Evolutionary conservation across 2,329 filamentous ascomycete genomes (phyloP).

Genomic region (Colletotrichum tamarilloi): DNA sequence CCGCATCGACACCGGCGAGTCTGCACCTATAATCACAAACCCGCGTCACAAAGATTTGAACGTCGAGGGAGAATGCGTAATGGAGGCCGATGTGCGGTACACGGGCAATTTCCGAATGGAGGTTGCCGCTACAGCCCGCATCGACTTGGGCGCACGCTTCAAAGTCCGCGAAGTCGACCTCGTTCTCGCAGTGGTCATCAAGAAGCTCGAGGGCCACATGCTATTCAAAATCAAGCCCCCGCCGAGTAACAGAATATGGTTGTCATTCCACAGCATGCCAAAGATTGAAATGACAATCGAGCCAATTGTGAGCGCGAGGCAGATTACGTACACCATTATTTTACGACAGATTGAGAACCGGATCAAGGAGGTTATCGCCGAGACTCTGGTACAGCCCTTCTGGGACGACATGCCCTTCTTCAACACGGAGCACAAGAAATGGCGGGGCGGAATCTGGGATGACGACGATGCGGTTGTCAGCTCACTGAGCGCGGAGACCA

Average conservation of each 20-base stretch:
- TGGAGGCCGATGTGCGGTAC: slow-evolving; percentile 90
- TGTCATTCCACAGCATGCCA: slow-evolving; percentile 93
- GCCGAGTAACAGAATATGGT: slow-evolving; percentile 95
- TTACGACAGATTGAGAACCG: slow-evolving; percentile 93
- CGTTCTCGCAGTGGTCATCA: slow-evolving; percentile 85
- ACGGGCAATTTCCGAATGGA: slow-evolving; percentile 90
- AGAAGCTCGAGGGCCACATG: slow-evolving; percentile 85
- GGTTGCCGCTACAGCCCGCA: slow-evolving; percentile 90
- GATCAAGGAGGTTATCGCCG: slow-evolving; percentile 92
- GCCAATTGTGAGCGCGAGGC: slow-evolving; percentile 92
- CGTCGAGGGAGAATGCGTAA: slow-evolving; percentile 88
- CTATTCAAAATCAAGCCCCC: slow-evolving; percentile 92
- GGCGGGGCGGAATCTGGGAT: slow-evolving; percentile 86
- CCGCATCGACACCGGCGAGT: slow-evolving; percentile 86
- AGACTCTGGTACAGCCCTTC: slow-evolving; percentile 90
- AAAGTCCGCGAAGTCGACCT: slow-evolving; percentile 92
- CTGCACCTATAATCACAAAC: slow-evolving; percentile 89
- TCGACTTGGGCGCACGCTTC: slow-evolving; percentile 89
- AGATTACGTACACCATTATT: slow-evolving; percentile 95
- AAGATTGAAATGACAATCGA: slow-evolving; percentile 95
- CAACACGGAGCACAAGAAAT: slow-evolving; percentile 79
- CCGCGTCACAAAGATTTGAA: slow-evolving; percentile 88
- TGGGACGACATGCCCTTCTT: slow-evolving; percentile 98
- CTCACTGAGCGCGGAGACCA: slow-evolving; percentile 49
- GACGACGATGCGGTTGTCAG: slow-evolving; percentile 61